Base-by-base conservation (phyloP, 345 rosid genomes). In the Balakata baccata region DNA sequence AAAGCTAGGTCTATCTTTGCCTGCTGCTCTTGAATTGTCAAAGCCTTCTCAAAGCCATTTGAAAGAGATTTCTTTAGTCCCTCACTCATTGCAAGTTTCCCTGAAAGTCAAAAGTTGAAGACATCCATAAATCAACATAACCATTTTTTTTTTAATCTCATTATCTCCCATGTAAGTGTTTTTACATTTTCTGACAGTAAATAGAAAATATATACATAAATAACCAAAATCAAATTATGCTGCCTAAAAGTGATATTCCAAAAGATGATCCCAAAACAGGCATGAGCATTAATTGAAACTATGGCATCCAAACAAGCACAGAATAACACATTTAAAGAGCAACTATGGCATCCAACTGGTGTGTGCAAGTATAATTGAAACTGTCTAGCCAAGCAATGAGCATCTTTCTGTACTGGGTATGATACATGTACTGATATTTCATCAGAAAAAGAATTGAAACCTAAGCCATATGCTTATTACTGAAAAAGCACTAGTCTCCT, bases 11-110 rank as follows among this genome's bases (percentile, higher is more conserved):
- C 65, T 86, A 90, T 97, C 97, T 88, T 94, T 65, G 77, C 84
- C 74, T 84, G 83, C 77, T 92, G 92, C 67, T 94, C 95, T 80
- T 84, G 91, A 4, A 83, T 60, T 64, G 79, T 78, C 79, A 82
- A 75, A 78, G 80, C 64, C 85, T 85, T 89, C 75, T 87, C 89
- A 29, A 66, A 79, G 58, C 94, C 95, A 85, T 87, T 87, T 60
- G 84, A 81, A 59, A 87, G 43, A n/a, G 88, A 75, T 60, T 83
- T 85, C 76, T 80, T 80, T 77, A 78, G 68, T 46, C 59, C 76
- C 11, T 80, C 71, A 66, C 89, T 87, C 98, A 90, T 92, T 72
- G 70, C 70, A 68, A 68, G 56, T 72, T 62, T 52, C 37, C 71
- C 86, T 75, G 76, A 37, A 65, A 5, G 66, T 73, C 38, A 53